A percentile compares a stretch with the other conserved stretches of the same genome.
Evolutionary conservation across 139 green algal species (phyloP).

Genomic region (Gonium pectorale): DNA sequence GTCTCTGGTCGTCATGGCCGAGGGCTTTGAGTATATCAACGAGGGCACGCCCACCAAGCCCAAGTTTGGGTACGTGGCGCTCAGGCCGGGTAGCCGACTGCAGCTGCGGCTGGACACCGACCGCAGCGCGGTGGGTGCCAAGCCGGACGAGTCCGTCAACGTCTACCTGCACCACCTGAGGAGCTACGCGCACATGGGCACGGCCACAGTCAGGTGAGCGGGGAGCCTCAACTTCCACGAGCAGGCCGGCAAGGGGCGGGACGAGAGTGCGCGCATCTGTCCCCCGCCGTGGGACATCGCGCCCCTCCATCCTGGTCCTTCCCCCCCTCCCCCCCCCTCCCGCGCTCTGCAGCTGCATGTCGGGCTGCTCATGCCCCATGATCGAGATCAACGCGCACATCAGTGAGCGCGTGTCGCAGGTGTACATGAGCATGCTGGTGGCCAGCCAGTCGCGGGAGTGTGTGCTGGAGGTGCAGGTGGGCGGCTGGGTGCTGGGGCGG

Average conservation of each 20-base stretch:
- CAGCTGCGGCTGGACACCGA: conserved; percentile 35
- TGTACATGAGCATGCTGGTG: neutral
- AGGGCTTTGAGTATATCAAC: conserved; percentile 31
- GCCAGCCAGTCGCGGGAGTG: conserved; percentile 7
- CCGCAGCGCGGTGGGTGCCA: neutral
- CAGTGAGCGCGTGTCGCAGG: conserved; percentile 13
- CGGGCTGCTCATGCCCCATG: neutral
- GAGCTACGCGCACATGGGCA: conserved; percentile 44
- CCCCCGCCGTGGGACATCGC: too few species aligned
- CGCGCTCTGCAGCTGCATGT: conserved; percentile 17
- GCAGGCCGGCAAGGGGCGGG: too few species aligned
- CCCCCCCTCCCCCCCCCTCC: neutral
- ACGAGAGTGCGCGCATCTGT: too few species aligned
- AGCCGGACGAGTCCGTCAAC: neutral
- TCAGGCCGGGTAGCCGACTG: neutral
- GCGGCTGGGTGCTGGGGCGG: neutral
- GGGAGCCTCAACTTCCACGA: too few species aligned
- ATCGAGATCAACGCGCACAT: conserved; percentile 16
- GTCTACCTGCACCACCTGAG: conserved; percentile 41
- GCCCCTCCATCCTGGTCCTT: neutral
- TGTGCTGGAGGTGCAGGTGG: conserved; percentile 13
- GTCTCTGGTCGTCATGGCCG: neutral
- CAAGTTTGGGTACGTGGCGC: conserved; percentile 40
- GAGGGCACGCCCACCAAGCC: conserved; percentile 37
- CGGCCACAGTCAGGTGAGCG: conserved; percentile 4